Percentiles rank a stretch among this genome's conserved stretches.
Evolutionary conservation across 257 asterid species (phyloP).

Genomic region (Solanum pennellii): DNA sequence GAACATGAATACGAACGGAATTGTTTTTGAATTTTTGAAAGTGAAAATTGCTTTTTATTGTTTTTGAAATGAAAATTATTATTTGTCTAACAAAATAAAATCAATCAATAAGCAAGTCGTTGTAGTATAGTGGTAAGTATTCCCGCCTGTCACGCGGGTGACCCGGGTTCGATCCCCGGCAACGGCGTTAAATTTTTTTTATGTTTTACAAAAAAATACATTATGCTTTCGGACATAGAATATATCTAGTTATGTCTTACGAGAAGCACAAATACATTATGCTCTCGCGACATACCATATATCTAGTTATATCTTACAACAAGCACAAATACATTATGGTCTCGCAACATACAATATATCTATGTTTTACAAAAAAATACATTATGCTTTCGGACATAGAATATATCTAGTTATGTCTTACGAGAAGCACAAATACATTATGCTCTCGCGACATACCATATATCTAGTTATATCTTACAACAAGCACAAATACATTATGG

Average conservation of each 20-base stretch:
- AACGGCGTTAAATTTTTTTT: slow-evolving; percentile 10
- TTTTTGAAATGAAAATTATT: too few relatives aligned
- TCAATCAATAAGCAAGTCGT: slow-evolving; percentile 4
- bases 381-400: too few relatives aligned
- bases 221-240: background rate
- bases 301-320: too few relatives aligned
- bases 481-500: too few relatives aligned
- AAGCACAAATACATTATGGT: too few relatives aligned
- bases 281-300: too few relatives aligned
- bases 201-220: background rate
- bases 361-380: too few relatives aligned
- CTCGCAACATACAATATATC: too few relatives aligned
- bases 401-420: background rate
- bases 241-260: background rate
- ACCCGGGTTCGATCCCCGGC: slow-evolving; percentile 56
- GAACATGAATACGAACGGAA: background rate
- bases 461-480: background rate
- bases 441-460: background rate
- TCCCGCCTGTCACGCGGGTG: slow-evolving; percentile 53
- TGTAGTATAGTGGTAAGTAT: slow-evolving; percentile 59
- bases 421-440: background rate
- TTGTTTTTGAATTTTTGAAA: background rate
- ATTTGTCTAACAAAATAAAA: accelerated
- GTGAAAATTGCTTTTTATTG: background rate
- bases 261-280: too few relatives aligned